Base-by-base conservation (phyloP, 306 rosid species). In the Citrullus amarus region DNA sequence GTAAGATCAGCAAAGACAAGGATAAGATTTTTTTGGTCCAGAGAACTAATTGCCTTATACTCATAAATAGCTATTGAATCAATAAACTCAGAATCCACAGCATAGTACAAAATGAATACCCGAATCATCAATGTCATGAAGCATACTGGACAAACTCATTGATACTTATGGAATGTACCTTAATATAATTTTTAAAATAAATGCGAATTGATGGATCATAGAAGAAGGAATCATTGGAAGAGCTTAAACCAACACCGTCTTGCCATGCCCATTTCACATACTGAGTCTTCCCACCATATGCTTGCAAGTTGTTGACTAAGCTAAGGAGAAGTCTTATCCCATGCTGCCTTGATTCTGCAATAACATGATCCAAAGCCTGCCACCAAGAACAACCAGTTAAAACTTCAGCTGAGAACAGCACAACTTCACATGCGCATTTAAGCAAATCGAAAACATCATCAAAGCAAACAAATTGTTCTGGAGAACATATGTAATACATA, bases 241-340 rank as follows among this genome's bases (percentile, higher is more conserved):
- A 85, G 60, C 99, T 92, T 84, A 95, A 78, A 63, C 97, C 97
- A 51, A 91, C 86, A 54, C 99, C 99, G 77, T 95, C 99, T 80
- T 91, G 89, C 99, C 97, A 95, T 53, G 99, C 99, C 99, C 99
- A 95, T 82, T 93, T 88, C 51, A 95, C 99, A 79, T 95, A 95
- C 84, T 89, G 93, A 84, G 92, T 86, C 92, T 95, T 95, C 85
- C 99, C 99, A 63, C 99, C 99, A 79, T 84, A 95, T 48, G 96
- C 91, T 78, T 91, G 91, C 90, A 95, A 88, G 86, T 95, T 92
- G 83, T 95, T 90, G 43, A 95, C 99, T 78, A 95, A 84, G 91
- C 97, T 74, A 74, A 92, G 96, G n/a, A 95, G 97, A 80, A 95
- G 88, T 86, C 92, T 88, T 68, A 95, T 81, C 41, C 97, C 96